Evolutionary conservation across 768 basidiomycete genomes (phyloP).

Genomic region (Collybiopsis luxurians): DNA sequence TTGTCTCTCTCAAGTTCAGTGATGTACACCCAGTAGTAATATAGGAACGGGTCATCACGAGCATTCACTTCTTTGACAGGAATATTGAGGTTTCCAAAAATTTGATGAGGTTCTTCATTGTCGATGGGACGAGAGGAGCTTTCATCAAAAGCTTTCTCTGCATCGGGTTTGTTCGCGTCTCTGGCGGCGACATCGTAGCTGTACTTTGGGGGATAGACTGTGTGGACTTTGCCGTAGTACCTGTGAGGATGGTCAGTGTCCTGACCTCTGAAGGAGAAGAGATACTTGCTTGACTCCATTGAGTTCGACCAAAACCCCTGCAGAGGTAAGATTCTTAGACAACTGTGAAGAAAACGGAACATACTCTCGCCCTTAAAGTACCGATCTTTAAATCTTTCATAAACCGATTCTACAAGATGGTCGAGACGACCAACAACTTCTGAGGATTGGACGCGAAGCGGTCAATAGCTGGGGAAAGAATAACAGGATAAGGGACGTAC

Average conservation of each 20-base stretch:
- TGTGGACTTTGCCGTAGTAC: conserved; percentile 79
- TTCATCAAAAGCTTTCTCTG: conserved; percentile 23
- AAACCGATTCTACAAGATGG: conserved; percentile 91
- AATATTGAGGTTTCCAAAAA: conserved; percentile 79
- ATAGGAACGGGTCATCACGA: conserved; percentile 76
- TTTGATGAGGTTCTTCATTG: conserved; percentile 58
- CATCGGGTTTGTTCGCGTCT: conserved; percentile 48
- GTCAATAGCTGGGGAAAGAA: conserved; percentile 7
- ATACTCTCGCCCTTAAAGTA: conserved; percentile 90
- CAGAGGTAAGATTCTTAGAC: conserved; percentile 12
- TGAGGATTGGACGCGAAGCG: conserved; percentile 31
- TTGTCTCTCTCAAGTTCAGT: conserved; percentile 75
- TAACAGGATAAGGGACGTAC: conserved; percentile 51
- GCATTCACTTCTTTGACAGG: conserved; percentile 65
- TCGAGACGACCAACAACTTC: conserved; percentile 97
- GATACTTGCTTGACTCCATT: conserved; percentile 74
- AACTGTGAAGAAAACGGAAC: conserved; percentile 30
- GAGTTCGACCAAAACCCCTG: conserved; percentile 86
- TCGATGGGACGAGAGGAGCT: conserved; percentile 31
- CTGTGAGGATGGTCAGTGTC: conserved; percentile 42
- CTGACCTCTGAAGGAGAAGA: neutral
- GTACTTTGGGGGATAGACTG: conserved; percentile 69
- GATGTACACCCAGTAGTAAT: conserved; percentile 87
- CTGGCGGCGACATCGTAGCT: conserved; percentile 42
- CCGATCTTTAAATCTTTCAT: conserved; percentile 93